A percentile compares a stretch with the other conserved stretches of the same genome.
Evolutionary conservation across 2,329 filamentous ascomycete genomes (phyloP).

Genomic region (Fusarium sp.): DNA sequence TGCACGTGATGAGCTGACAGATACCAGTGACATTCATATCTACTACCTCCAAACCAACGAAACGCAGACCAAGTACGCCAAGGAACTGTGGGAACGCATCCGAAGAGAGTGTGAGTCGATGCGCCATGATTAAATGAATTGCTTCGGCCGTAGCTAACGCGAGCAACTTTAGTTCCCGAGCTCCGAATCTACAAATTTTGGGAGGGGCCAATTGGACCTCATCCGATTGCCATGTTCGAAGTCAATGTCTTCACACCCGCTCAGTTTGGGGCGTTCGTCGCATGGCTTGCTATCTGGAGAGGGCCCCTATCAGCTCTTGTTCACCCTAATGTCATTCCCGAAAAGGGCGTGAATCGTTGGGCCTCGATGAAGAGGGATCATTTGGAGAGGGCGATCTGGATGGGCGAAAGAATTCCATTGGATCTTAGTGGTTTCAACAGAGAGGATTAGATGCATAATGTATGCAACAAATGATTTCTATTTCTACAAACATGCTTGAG

Average conservation of each 20-base stretch:
- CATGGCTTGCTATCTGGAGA: constrained; percentile 85
- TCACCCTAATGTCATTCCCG: constrained; percentile 80
- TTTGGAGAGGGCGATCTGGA: constrained; percentile 76
- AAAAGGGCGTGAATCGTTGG: constrained; percentile 45
- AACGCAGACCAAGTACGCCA: constrained; percentile 73
- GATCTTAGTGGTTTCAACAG: constrained; percentile 51
- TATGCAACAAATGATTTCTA: accelerated
- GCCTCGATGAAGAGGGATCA: constrained; percentile 65
- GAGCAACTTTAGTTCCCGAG: constrained; percentile 73
- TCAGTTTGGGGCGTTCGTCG: constrained; percentile 89
- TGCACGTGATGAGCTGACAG: background rate
- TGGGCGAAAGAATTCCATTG: constrained; percentile 73
- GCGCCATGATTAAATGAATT: too few species aligned
- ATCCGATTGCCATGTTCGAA: constrained; percentile 90
- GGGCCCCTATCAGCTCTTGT: constrained; percentile 82
- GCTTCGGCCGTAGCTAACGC: too few species aligned
- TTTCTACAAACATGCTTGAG: accelerated
- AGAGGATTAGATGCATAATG: background rate
- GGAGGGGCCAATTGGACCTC: constrained; percentile 82
- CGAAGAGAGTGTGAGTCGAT: constrained; percentile 69
- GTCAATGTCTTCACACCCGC: constrained; percentile 87
- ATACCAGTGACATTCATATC: constrained; percentile 77
- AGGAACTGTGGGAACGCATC: constrained; percentile 80
- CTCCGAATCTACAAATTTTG: constrained; percentile 83
- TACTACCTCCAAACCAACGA: constrained; percentile 78